Base-by-base conservation (phyloP, 2,329 filamentous ascomycete genomes). In the Thelonectria discophora region DNA sequence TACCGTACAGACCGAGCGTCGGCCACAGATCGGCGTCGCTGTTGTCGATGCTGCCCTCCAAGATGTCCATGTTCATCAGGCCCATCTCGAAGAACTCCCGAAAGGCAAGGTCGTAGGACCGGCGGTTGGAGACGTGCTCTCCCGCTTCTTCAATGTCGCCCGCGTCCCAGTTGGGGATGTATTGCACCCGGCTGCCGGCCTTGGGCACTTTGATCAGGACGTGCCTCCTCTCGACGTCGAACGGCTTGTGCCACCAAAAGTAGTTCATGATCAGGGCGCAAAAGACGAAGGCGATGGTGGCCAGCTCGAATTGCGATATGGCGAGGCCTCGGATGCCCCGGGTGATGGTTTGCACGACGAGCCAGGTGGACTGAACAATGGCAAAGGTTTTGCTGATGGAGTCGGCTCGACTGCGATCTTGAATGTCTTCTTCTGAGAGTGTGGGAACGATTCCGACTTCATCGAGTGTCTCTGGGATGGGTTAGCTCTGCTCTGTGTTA, bases 201-300 rank as follows among this genome's bases (percentile, higher is more conserved):
- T 17, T 5, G 12, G 43, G 43, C 5, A 46, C 18, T 27, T 27
- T 21, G 18, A 46, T 27, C 2, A 46, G 18, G 11, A 46, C 43
- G 43, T 46, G 43, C 5, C 43, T 10, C 18, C 18, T 46, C 43
- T 46, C 43, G 10, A 46, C 43, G 13, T 27, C 43, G n/a, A 46
- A 46, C 10, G 43, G 43, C 43, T 46, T 46, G 21, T 46, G 17
- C 43, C 43, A 46, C 43, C 43, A 46, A 12, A 46, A 46, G 12
- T 12, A 27, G 20, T 46, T 11, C 43, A 46, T 46, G 43, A 46
- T 11, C 3, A 46, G n/a, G 12, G 43, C 43, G 20, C 43, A 46
- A 18, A 46, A 27, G 43, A 46, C 21, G 18, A 46, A 46, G 2
- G 43, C 43, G 2, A 46, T 46, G 2, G 43, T 46, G 21, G 43